Evolutionary conservation across 805 yeast species (phyloP), one percentile per base, ranked within the genome.

Genomic region (Babjeviella inositovora): DNA sequence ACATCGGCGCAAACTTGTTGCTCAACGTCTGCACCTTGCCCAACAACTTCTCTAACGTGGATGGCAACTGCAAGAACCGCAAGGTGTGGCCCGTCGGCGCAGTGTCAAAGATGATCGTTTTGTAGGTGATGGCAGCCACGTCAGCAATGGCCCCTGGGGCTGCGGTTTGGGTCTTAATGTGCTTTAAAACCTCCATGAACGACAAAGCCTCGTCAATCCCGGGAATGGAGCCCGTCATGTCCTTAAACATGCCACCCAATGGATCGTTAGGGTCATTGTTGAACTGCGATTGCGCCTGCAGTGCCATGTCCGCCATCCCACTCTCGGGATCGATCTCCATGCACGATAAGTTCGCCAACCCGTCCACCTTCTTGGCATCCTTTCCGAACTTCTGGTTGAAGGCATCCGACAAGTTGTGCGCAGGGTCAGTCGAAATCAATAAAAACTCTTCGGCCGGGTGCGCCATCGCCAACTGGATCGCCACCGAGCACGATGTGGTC

Each of bases 71-170:
- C 46, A 90, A 61, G 49, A 90, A 90, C 41, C 99, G 70, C 38
- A 90, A 59, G 3, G 98, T 90, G 51, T 90, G 99, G 17, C 99
- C 99, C 0, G 99, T 90, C 37, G 99, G 99, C 1, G 99, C 98
- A n/a, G 99, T 90, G 49, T 90, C 99, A 41, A 90, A 90, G 34
- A 90, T 82, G 33, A 90, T 85, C 6, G 93, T 82, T 35, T 79
- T 82, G 45, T 77, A 90, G 22, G 60, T 60, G 21, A 43, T 32
- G 17, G 32, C 33, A 17, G 36, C 35, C 5, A 39, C 28, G 28
- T 41, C 43, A 12, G 43, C 47, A 14, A 33, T 38, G 20, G 45
- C 39, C 14, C 47, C 51, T 14, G 47, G 42, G 19, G 8, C 20
- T 8, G 32, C 44, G 32, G 58, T 57, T 52, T 79, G 90, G 34